Evolutionary conservation across 2,329 filamentous ascomycete genomes (phyloP), one percentile per base, ranked within the genome.

Genomic region (Nannizzia gypsea): DNA sequence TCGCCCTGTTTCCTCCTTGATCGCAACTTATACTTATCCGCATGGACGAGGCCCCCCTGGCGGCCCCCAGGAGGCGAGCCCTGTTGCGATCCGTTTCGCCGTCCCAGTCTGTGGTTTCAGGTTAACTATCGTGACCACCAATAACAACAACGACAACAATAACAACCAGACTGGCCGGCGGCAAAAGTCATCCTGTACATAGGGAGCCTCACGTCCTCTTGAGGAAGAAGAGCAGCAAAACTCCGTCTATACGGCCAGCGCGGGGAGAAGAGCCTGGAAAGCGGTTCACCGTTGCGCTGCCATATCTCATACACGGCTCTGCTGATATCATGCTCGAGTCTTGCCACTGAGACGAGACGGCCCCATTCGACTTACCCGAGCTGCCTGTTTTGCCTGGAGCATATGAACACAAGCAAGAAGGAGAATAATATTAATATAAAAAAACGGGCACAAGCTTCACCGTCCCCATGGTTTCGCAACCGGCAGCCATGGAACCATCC

Each of bases 401-500:
- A 13, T 50, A 5, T 24, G 24, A 13, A 50, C 8, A 13, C 17
- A 22, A 20, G 44, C 17, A 22, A 22, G 44, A 22, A 22, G 3
- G 3, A 26, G 6, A n/a, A 11, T 13, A 36, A 11, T 9, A 1
- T 6, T 6, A 31, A 31, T 6, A 31, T 6, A 31, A 31, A 13
- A 50, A 50, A 15, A 52, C 26, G 15, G 24, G 42, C 11, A 20
- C 17, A 17, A 34, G 28, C 50, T 54, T 54, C 26, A 4, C 38
- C 13, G 3, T 34, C 13, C 63, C 65, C 63, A 74, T 73, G 72
- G 71, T 73, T 55, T 74, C 76, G 44, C 75, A 76, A 62, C 74
- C 76, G 63, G 76, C 77, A 66, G 66, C 74, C 46, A 71, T 76
- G 59, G 76, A 78, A 70, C 78, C 75, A 67, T 78, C 83, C 67